Evolutionary conservation across 192 early-diverging fungal species (phyloP), one percentile per base, ranked within the genome.

Genomic region (Spizellomyces punctatus): DNA sequence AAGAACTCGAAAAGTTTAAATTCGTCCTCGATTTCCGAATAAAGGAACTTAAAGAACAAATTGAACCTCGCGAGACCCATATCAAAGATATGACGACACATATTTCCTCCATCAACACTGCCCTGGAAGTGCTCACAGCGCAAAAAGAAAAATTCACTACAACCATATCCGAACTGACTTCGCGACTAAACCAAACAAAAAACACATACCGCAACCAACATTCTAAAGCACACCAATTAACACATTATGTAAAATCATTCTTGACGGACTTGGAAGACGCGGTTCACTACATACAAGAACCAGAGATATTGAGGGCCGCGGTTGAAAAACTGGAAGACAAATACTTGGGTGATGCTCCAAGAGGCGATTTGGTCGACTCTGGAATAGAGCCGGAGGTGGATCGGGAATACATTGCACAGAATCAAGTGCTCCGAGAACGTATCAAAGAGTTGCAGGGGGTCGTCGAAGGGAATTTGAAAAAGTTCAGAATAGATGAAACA

Each of bases 1-100:
- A 88, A 68, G 84, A 88, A 58, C 76, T 88, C n/a, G 86, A 88
- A 74, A 88, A 86, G 72, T 85, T 75, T 75, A 86, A 86, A 66
- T 88, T 86, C 73, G 85, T 88, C 8, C 72, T 87, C 8, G 86
- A 87, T 60, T 84, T 71, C 66, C 64, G 77, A 12, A 87, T 87
- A 63, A 87, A 87, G 68, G 83, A 86, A 64, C 68, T 87, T 10
- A 86, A 88, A 71, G 76, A 78, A 52, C 80, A 88, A 64, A 78
- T 88, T 22, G 84, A 88, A 62, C 85, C 86, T 45, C 71, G 85
- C 50, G 87, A 88, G 63, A 75, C 57, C n/a, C 56, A 79, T 44
- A 87, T 87, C 46, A 46, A 54, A 14, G 84, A 85, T 27, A 86
- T 88, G 81, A 76, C 78, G 17, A 57, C 54, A 1, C 75, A 84